Evolutionary conservation across 352 stramenopile species (phyloP).

Genomic region (Pythium periplocum): DNA sequence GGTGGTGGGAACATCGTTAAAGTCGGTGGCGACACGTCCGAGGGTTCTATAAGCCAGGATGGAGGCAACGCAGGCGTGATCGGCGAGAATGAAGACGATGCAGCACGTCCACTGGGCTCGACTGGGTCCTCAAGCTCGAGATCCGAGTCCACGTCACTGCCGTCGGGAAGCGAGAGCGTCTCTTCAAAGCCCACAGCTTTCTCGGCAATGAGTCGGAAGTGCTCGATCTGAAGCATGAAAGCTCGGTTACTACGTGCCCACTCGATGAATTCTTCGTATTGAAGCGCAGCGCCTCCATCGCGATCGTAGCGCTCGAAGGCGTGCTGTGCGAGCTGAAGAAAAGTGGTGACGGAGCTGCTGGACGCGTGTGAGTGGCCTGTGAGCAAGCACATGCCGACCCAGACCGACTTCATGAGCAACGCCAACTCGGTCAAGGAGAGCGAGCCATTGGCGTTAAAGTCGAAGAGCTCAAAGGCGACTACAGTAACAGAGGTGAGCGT

Average conservation of each 20-base stretch:
- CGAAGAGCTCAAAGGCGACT: constrained; percentile 75
- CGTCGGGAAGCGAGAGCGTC: constrained; percentile 51
- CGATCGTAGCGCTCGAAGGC: constrained; percentile 56
- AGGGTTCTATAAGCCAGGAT: constrained; percentile 52
- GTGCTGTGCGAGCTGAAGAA: constrained; percentile 41
- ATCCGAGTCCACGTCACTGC: constrained; percentile 73
- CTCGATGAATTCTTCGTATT: constrained; percentile 76
- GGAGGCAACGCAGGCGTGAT: constrained; percentile 15
- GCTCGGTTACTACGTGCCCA: constrained; percentile 80
- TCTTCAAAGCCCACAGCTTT: constrained; percentile 64
- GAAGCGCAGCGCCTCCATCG: constrained; percentile 32
- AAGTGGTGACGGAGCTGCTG: constrained; percentile 11
- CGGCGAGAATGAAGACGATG: too few species aligned
- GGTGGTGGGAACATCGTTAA: constrained; percentile 35
- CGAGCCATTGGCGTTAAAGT: constrained; percentile 77
- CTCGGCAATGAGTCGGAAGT: constrained; percentile 65
- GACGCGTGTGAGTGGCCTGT: constrained; percentile 23
- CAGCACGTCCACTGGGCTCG: too few species aligned
- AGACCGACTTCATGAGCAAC: constrained; percentile 78
- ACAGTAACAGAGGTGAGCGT: background rate
- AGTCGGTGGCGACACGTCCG: background rate
- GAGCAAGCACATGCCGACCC: constrained; percentile 61
- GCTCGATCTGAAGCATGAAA: constrained; percentile 84
- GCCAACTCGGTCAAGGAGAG: constrained; percentile 68
- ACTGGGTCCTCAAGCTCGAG: constrained; percentile 37